Percentiles rank a stretch among this genome's conserved stretches.
phyloP scores from a whole-genome alignment of 2,329 filamentous ascomycete species.

The Microcyclospora tardicrescens region DNA sequence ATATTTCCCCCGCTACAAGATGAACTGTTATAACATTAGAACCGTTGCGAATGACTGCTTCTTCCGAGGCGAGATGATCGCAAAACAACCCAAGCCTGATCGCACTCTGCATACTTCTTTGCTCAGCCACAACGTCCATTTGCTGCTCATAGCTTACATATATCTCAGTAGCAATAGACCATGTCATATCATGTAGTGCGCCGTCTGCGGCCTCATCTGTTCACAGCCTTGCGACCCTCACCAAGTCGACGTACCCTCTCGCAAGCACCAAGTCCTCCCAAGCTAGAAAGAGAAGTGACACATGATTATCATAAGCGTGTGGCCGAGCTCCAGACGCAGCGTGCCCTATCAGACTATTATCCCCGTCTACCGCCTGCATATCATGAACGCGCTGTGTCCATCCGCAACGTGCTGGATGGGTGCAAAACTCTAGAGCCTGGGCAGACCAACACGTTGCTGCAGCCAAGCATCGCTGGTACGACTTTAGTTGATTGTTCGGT shows the following conservation, averaged over 20 bases:
- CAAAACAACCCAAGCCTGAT: constrained; percentile 27
- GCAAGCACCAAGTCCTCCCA: background rate
- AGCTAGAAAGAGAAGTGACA: constrained; percentile 5
- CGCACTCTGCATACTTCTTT: background rate
- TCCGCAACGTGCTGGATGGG: constrained; percentile 10
- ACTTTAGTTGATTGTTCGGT: background rate
- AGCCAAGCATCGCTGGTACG: no score
- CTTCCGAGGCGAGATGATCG: constrained; percentile 38
- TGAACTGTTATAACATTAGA: constrained; percentile 31
- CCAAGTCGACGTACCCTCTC: constrained; percentile 24
- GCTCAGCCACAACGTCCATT: constrained; percentile 21
- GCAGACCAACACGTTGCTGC: constrained; percentile 1
- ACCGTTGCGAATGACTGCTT: constrained; percentile 55
- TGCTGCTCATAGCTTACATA: background rate
- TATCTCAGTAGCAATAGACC: constrained; percentile 9
- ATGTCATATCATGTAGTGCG: constrained; percentile 33
- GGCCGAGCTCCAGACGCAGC: constrained; percentile 38
- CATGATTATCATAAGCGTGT: constrained; percentile 39
- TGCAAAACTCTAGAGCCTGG: constrained; percentile 19
- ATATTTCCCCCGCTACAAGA: background rate
- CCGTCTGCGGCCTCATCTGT: constrained; percentile 43
- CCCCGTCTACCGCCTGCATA: constrained; percentile 32
- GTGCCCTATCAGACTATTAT: constrained; percentile 41
- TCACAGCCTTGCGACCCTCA: constrained; percentile 24
- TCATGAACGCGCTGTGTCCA: constrained; percentile 10